Conservation (phyloP, 2,329 filamentous ascomycete genomes). For the Thielaviopsis ethacetica region DNA sequence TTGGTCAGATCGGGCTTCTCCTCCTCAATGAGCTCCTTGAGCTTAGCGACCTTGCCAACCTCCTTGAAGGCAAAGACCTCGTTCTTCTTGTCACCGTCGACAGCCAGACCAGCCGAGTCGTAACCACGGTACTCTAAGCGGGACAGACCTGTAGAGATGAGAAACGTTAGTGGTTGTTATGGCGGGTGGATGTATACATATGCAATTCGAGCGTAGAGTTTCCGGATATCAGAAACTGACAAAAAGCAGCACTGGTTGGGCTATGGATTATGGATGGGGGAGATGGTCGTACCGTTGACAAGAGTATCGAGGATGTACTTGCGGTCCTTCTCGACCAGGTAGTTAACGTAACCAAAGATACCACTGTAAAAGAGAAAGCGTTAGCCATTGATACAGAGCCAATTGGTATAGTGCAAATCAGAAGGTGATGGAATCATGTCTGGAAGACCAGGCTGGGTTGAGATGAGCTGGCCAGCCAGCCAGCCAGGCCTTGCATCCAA, state of each 20-base stretch:
- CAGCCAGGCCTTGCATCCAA: not conserved
- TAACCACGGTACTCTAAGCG: slow-evolving; percentile 98
- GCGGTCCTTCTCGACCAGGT: slow-evolving; percentile 96
- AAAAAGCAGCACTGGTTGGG: not conserved
- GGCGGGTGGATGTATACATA: too few relatives aligned
- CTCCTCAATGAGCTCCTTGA: slow-evolving; percentile 82
- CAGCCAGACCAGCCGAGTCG: slow-evolving; percentile 86
- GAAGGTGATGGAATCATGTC: not conserved
- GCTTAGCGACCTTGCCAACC: slow-evolving; percentile 95
- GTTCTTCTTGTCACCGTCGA: slow-evolving; percentile 98
- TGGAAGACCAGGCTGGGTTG: slow-evolving; percentile 7
- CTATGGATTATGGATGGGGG: slow-evolving; percentile 12
- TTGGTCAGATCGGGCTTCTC: slow-evolving; percentile 73
- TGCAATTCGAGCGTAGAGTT: too few relatives aligned
- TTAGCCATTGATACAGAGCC: slow-evolving; percentile 3
- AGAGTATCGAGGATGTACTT: slow-evolving; percentile 92
- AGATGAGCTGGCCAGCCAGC: not conserved
- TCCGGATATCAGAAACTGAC: not conserved
- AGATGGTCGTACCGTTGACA: slow-evolving; percentile 61
- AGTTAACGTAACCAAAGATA: slow-evolving; percentile 98
- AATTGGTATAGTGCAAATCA: not conserved
- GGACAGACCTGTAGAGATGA: slow-evolving; percentile 52
- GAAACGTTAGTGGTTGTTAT: not conserved
- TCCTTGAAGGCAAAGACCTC: slow-evolving; percentile 97
- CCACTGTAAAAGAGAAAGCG: slow-evolving; percentile 38